Percentiles rank a stretch among this genome's conserved stretches.
phyloP scores from a whole-genome alignment of 1,284 basidiomycete species.

The Coniferiporia sulphurascens region DNA sequence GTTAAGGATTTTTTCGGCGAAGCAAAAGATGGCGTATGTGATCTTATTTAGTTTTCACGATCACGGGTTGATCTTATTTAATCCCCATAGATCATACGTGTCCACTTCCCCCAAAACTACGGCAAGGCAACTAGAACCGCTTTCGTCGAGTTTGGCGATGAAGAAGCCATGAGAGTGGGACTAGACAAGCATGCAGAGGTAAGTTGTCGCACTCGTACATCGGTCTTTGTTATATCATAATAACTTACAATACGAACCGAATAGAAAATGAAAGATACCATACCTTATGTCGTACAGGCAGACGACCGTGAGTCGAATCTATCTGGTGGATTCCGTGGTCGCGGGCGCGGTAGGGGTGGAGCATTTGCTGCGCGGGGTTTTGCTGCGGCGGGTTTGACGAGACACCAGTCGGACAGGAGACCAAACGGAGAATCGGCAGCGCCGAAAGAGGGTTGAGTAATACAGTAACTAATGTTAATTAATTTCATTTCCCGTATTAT shows the following conservation, averaged over 20 bases:
- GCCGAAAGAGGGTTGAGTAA: not conserved
- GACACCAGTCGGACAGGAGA: slow-evolving; percentile 26
- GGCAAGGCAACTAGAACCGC: slow-evolving; percentile 52
- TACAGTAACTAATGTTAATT: not conserved
- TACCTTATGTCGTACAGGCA: slow-evolving; percentile 64
- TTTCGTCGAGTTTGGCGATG: slow-evolving; percentile 85
- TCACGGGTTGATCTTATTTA: slow-evolving; percentile 8
- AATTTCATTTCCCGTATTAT: not conserved
- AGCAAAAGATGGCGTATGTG: slow-evolving; percentile 54
- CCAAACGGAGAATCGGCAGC: slow-evolving; percentile 27
- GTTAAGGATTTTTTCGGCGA: slow-evolving; percentile 74
- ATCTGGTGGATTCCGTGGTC: slow-evolving; percentile 33
- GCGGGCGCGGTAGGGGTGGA: slow-evolving; percentile 53
- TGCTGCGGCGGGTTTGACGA: slow-evolving; percentile 63
- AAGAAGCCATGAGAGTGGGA: slow-evolving; percentile 75
- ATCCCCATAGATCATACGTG: slow-evolving; percentile 56
- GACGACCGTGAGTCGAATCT: slow-evolving; percentile 48
- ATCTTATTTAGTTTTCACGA: slow-evolving; percentile 10
- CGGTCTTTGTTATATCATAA: not conserved
- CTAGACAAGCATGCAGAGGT: slow-evolving; percentile 70
- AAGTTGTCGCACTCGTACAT: not conserved
- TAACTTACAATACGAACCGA: not conserved
- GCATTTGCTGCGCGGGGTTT: slow-evolving; percentile 61
- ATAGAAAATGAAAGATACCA: slow-evolving; percentile 62
- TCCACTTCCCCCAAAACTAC: slow-evolving; percentile 57